These are phyloP conservation scores for Monosporascus sp. DNA, from an alignment of 2,329 filamentous ascomycete genomes.

Conservation along the genomic window DNA sequence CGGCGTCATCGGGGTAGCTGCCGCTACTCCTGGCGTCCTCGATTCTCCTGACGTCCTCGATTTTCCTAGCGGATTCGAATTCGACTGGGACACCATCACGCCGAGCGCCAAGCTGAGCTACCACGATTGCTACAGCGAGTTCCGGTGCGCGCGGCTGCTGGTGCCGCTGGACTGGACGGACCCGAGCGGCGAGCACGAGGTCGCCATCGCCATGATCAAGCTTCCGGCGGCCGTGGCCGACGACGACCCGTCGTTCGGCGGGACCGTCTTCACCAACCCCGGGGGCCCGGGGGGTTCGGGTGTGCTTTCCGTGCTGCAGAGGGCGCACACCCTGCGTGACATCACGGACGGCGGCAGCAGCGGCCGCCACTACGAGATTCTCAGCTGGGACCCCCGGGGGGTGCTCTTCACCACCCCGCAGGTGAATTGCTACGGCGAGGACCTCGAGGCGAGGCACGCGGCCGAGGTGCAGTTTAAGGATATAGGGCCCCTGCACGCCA, in stretches of 20 bases:
- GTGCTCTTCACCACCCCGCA: slow-evolving; percentile 30
- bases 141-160: slow-evolving; percentile 35
- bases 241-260: slow-evolving; percentile 33
- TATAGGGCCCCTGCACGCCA: slow-evolving; percentile 21
- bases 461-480: slow-evolving; percentile 20
- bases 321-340: slow-evolving; percentile 25
- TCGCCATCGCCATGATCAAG: slow-evolving; percentile 36
- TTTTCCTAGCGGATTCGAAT: slow-evolving; percentile 8
- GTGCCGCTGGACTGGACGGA: slow-evolving; percentile 38
- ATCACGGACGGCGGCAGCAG: slow-evolving; percentile 13
- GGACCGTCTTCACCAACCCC: slow-evolving; percentile 38
- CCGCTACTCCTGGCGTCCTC: too few relatives aligned
- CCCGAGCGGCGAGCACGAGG: slow-evolving; percentile 12
- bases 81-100: slow-evolving; percentile 31
- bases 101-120: slow-evolving; percentile 32
- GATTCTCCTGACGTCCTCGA: too few relatives aligned
- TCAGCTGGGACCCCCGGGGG: slow-evolving; percentile 41
- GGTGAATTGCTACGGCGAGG: slow-evolving; percentile 32
- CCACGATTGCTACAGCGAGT: slow-evolving; percentile 32
- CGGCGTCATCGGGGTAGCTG: background rate
- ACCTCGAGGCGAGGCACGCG: slow-evolving; percentile 23
- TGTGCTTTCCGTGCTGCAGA: slow-evolving; percentile 20
- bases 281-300: slow-evolving; percentile 41
- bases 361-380: slow-evolving; percentile 32
- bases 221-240: slow-evolving; percentile 33